phyloP scores from a whole-genome alignment of 2,329 filamentous ascomycete genomes.

The Talaromyces sp. region DNA sequence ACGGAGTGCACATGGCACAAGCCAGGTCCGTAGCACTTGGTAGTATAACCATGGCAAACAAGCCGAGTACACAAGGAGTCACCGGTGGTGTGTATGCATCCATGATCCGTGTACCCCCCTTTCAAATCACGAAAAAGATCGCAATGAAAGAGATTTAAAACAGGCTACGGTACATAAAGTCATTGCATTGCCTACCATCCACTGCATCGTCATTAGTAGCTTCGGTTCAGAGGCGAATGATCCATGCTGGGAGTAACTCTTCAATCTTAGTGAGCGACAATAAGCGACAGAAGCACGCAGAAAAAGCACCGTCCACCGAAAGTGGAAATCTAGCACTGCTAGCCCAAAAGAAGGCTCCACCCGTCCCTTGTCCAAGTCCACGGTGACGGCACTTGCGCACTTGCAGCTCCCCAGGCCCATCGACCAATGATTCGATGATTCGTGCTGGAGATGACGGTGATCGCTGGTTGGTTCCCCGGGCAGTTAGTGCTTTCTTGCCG shows the following conservation, averaged over 20 bases:
- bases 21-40: too few species aligned
- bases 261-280: background rate
- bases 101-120: background rate
- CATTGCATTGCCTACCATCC: background rate
- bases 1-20: too few species aligned
- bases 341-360: constrained; percentile 19
- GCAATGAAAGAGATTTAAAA: too few species aligned
- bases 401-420: constrained; percentile 19
- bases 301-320: background rate
- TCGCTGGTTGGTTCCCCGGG: constrained; percentile 20
- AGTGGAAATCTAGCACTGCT: background rate
- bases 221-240: too few species aligned
- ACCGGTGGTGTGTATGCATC: background rate
- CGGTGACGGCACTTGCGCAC: constrained; percentile 28
- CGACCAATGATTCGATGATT: constrained; percentile 16
- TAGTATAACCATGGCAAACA: too few species aligned
- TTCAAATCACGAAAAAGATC: too few species aligned
- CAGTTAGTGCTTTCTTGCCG: constrained; percentile 7
- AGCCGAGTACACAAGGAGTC: background rate
- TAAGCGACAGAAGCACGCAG: background rate
- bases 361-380: constrained; percentile 31
- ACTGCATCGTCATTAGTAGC: too few species aligned
- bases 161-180: too few species aligned
- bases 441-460: constrained; percentile 17
- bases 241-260: too few species aligned